phyloP scores from a whole-genome alignment of 2,329 filamentous ascomycete species.

The Ophiostoma piceae region DNA sequence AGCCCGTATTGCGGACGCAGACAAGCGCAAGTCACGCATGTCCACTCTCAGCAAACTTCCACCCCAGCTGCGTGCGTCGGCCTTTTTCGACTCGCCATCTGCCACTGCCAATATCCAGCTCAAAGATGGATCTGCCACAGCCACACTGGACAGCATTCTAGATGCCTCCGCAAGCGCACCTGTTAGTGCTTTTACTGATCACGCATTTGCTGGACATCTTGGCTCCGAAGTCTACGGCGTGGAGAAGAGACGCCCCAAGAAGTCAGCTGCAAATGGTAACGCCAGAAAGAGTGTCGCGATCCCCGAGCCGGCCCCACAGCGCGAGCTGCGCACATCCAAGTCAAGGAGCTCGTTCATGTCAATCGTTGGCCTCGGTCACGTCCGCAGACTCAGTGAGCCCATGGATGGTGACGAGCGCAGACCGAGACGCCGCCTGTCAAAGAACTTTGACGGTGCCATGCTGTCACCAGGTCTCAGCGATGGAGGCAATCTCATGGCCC shows the following conservation, averaged over 20 bases:
- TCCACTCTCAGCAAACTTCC: conserved; percentile 53
- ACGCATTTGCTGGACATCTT: conserved; percentile 71
- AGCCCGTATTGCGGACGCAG: conserved; percentile 31
- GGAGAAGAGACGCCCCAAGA: conserved; percentile 44
- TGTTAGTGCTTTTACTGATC: conserved; percentile 86
- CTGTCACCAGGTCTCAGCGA: conserved; percentile 17
- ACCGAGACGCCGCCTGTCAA: conserved; percentile 26
- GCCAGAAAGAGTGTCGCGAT: background rate
- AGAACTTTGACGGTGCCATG: conserved; percentile 20
- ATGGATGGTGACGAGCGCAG: conserved; percentile 20
- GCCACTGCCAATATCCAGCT: conserved; percentile 49
- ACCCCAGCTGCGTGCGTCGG: conserved; percentile 80
- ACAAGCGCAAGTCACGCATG: conserved; percentile 39
- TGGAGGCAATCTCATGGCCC: conserved; percentile 17
- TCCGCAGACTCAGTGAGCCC: conserved; percentile 30
- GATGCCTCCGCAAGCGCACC: conserved; percentile 84
- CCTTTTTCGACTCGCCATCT: conserved; percentile 73
- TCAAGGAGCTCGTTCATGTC: conserved; percentile 45
- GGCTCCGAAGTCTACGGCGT: conserved; percentile 69
- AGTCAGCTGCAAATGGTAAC: background rate
- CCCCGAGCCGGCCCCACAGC: conserved; percentile 31
- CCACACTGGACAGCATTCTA: conserved; percentile 84
- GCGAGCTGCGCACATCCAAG: conserved; percentile 12
- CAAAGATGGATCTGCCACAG: conserved; percentile 76
- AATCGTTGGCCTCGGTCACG: conserved; percentile 38